Evolutionary conservation across 345 rosid genomes (phyloP).

Genomic region (Mercurialis annua): DNA sequence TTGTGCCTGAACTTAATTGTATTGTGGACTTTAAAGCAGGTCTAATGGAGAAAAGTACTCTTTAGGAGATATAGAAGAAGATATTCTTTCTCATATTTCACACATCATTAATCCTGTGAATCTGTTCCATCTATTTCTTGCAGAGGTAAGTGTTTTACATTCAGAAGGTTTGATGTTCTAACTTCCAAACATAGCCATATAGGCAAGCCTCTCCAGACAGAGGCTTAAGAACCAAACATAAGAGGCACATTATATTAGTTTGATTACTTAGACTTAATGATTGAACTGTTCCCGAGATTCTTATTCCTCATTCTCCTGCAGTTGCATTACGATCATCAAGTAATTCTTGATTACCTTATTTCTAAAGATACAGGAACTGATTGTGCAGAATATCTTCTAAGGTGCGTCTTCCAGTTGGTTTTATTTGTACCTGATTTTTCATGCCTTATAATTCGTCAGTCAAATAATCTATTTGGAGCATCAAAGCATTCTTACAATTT

Average conservation of each 20-base stretch:
- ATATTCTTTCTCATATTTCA: conserved; percentile 38
- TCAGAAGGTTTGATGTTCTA: neutral
- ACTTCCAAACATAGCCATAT: neutral
- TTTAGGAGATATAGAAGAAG: conserved; percentile 33
- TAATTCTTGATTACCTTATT: conserved; percentile 89
- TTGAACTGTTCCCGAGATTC: conserved; percentile 6
- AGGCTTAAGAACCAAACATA: neutral
- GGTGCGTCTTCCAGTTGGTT: conserved; percentile 40
- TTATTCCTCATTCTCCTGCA: conserved; percentile 35
- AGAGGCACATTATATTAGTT: neutral
- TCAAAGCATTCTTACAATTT: neutral
- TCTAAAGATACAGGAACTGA: conserved; percentile 68
- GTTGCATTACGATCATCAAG: conserved; percentile 88
- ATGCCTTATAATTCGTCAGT: neutral
- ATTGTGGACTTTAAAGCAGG: conserved; percentile 36
- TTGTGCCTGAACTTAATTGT: conserved; percentile 17
- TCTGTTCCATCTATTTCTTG: conserved; percentile 70
- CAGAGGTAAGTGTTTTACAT: conserved; percentile 50
- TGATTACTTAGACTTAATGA: neutral
- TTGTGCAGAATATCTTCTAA: conserved; percentile 79
- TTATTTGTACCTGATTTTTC: conserved; percentile 5
- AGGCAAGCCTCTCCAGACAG: neutral
- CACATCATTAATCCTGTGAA: conserved; percentile 57
- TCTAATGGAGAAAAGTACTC: conserved; percentile 26
- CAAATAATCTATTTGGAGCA: neutral